These are phyloP conservation scores for Thelonectria olida DNA, from an alignment of 2,329 filamentous ascomycete species.

Conservation along the genomic window DNA sequence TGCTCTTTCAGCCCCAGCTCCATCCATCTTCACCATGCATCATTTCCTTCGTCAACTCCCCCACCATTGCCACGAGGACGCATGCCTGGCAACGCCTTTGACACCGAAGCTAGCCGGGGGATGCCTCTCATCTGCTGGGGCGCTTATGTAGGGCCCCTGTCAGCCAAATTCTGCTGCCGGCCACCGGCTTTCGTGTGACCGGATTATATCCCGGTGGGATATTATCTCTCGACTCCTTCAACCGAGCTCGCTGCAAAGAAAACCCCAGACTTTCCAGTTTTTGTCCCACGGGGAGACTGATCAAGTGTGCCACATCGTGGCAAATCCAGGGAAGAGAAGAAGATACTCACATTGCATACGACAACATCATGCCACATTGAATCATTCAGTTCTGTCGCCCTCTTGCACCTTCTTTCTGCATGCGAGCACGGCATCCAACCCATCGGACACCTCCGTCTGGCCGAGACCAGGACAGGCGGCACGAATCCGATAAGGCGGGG, in stretches of 20 bases:
- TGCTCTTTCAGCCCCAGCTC: background rate
- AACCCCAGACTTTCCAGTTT: constrained; percentile 7
- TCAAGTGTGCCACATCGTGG: background rate
- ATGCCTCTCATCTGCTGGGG: constrained; percentile 26
- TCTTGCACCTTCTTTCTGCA: background rate
- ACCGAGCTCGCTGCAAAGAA: constrained; percentile 15
- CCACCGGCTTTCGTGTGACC: constrained; percentile 27
- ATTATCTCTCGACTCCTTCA: constrained; percentile 10
- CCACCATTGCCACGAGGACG: constrained; percentile 25
- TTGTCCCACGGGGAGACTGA: background rate
- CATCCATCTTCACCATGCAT: constrained; percentile 3
- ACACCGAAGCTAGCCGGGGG: constrained; percentile 30
- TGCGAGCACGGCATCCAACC: constrained; percentile 3
- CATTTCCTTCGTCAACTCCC: constrained; percentile 1
- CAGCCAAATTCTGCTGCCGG: constrained; percentile 25
- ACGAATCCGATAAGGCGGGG: constrained; percentile 11
- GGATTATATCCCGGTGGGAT: constrained; percentile 29
- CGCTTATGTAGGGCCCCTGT: constrained; percentile 18
- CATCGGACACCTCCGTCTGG: constrained; percentile 17
- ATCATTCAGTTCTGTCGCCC: constrained; percentile 4
- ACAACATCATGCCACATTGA: constrained; percentile 24
- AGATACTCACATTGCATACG: background rate
- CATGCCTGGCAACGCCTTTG: constrained; percentile 8
- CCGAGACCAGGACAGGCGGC: constrained; percentile 13
- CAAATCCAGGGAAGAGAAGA: constrained; percentile 4